A percentile compares a stretch with the other conserved stretches of the same genome.
Evolutionary conservation across 805 yeast genomes (phyloP).

Genomic region (Ogataea angusta): DNA sequence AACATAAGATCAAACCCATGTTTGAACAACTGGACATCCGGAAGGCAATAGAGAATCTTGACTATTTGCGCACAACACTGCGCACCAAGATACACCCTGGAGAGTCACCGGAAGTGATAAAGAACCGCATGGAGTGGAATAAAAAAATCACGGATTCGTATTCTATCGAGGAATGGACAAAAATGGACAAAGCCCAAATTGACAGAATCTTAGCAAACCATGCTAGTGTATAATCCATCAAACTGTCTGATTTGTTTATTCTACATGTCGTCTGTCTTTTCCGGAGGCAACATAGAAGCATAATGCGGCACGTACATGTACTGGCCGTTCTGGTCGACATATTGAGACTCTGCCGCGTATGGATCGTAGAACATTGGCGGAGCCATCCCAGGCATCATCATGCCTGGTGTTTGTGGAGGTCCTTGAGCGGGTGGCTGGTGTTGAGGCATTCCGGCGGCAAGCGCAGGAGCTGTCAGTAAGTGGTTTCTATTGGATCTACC

Average conservation of each 20-base stretch:
- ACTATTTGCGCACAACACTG: slow-evolving; percentile 48
- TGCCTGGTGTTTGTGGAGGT: slow-evolving; percentile 23
- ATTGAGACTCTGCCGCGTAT: slow-evolving; percentile 27
- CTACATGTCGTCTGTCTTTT: slow-evolving; percentile 5
- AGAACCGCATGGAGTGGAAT: slow-evolving; percentile 70
- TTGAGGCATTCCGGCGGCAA: slow-evolving; percentile 22
- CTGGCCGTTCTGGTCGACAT: slow-evolving; percentile 29
- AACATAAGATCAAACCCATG: slow-evolving; percentile 46
- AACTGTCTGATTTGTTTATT: slow-evolving; percentile 23
- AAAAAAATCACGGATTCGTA: slow-evolving; percentile 59
- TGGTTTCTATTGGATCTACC: slow-evolving; percentile 46
- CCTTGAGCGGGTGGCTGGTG: slow-evolving; percentile 17
- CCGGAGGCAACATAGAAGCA: slow-evolving; percentile 15
- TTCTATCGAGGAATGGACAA: slow-evolving; percentile 58
- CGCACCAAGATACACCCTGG: slow-evolving; percentile 42
- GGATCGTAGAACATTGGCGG: slow-evolving; percentile 35
- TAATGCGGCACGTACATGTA: slow-evolving; percentile 29
- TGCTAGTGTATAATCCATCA: not conserved
- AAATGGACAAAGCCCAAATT: slow-evolving; percentile 34
- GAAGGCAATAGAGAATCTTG: slow-evolving; percentile 59
- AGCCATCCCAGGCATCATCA: slow-evolving; percentile 30
- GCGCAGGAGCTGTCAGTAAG: slow-evolving; percentile 19
- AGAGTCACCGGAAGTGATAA: slow-evolving; percentile 45
- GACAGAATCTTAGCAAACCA: slow-evolving; percentile 44
- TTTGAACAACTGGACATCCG: slow-evolving; percentile 43